Conservation (phyloP, 345 rosid species). For the Linum trigynum region DNA sequence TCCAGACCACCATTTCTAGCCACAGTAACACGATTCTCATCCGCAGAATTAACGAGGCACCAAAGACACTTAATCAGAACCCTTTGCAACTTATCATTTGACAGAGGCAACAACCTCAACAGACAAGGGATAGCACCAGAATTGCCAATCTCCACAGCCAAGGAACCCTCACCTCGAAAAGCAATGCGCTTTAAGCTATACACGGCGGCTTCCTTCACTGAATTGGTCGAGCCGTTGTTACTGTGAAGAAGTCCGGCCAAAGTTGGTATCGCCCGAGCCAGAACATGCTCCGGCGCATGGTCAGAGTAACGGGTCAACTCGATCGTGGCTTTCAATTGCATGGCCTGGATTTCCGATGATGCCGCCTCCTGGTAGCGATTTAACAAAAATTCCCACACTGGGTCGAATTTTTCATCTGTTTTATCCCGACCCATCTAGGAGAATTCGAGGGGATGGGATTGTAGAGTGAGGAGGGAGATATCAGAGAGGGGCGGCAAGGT, state of each 20-base stretch:
- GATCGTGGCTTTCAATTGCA: slow-evolving; percentile 29
- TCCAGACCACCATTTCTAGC: slow-evolving; percentile 40
- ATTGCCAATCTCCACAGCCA: slow-evolving; percentile 33
- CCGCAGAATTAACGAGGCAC: slow-evolving; percentile 40
- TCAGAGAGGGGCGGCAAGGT: background rate
- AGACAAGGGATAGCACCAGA: slow-evolving; percentile 29
- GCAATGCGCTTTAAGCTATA: slow-evolving; percentile 41
- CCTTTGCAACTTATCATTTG: slow-evolving; percentile 14
- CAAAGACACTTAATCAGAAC: slow-evolving; percentile 34
- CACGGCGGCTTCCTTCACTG: slow-evolving; percentile 30
- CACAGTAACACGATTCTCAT: slow-evolving; percentile 23
- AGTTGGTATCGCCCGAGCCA: slow-evolving; percentile 27
- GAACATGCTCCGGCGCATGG: slow-evolving; percentile 23
- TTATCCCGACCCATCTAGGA: slow-evolving; percentile 12
- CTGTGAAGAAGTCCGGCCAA: slow-evolving; percentile 28
- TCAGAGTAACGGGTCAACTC: slow-evolving; percentile 29
- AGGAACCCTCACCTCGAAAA: slow-evolving; percentile 26
- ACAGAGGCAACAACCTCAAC: slow-evolving; percentile 33
- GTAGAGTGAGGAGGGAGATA: background rate
- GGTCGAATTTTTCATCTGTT: slow-evolving; percentile 4
- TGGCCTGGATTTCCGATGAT: slow-evolving; percentile 23
- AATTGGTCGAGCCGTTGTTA: slow-evolving; percentile 12
- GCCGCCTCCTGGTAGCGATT: slow-evolving; percentile 25
- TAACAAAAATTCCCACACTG: slow-evolving; percentile 39
- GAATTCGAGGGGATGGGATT: background rate